phyloP scores from a whole-genome alignment of 169 alveolate species.

The Cryptosporidium andersoni region DNA sequence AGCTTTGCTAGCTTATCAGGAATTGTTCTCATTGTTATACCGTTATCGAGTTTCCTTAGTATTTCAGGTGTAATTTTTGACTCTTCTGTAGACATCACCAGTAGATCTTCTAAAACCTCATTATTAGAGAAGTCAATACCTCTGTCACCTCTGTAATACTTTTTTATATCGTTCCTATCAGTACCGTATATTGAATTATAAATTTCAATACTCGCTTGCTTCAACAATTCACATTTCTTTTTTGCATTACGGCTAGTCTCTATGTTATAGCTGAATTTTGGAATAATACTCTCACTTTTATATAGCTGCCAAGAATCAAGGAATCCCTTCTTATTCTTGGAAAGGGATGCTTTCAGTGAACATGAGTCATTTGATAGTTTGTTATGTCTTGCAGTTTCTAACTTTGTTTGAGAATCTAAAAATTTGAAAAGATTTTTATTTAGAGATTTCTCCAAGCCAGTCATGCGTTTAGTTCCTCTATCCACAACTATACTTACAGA shows the following conservation, averaged over 20 bases:
- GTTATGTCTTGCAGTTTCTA: not conserved
- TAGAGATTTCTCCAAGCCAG: not conserved
- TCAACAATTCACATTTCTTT: no score
- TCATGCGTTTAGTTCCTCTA: constrained; percentile 5
- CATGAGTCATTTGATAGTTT: not conserved
- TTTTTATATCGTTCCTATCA: no score
- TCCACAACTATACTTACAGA: constrained; percentile 11
- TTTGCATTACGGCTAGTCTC: no score
- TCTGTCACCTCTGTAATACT: constrained; percentile 28
- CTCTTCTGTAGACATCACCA: not conserved
- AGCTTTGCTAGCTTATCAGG: not conserved
- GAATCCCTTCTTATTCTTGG: no score
- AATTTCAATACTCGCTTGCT: no score
- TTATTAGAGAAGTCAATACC: constrained; percentile 17
- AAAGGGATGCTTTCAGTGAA: no score
- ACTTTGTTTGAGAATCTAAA: constrained; percentile 9
- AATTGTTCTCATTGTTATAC: constrained; percentile 5
- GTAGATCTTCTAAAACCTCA: constrained; percentile 2
- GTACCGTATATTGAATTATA: no score
- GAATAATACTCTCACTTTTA: no score
- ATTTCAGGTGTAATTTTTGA: constrained; percentile 3
- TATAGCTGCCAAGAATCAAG: no score
- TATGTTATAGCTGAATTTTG: no score
- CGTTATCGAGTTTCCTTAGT: constrained; percentile 16
- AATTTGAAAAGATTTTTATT: constrained; percentile 11